A percentile compares a stretch with the other conserved stretches of the same genome.
These are phyloP conservation scores for Boletus tylopilopsis DNA, from an alignment of 768 basidiomycete genomes.

Conservation along the genomic window DNA sequence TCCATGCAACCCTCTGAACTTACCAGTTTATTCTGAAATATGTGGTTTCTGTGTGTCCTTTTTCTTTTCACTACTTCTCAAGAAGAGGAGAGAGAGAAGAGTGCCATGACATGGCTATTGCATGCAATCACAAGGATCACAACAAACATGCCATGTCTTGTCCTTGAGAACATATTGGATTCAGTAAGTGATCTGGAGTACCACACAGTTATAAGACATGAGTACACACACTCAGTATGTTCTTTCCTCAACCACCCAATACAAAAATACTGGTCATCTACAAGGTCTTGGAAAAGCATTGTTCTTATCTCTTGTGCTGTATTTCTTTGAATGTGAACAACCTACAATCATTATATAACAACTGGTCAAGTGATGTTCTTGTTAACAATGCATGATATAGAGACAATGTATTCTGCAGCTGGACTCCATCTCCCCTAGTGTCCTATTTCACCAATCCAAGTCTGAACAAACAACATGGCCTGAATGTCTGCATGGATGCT, in stretches of 20 bases:
- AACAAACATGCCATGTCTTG: slow-evolving; percentile 78
- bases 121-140: slow-evolving; percentile 80
- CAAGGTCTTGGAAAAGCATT: slow-evolving; percentile 71
- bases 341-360: slow-evolving; percentile 66
- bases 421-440: slow-evolving; percentile 81
- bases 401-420: slow-evolving; percentile 76
- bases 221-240: slow-evolving; percentile 75
- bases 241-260: background rate
- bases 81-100: slow-evolving; percentile 44
- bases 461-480: slow-evolving; percentile 63
- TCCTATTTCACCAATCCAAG: slow-evolving; percentile 87
- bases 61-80: slow-evolving; percentile 65
- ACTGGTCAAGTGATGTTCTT: slow-evolving; percentile 85
- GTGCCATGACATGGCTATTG: slow-evolving; percentile 74
- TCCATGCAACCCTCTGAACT: slow-evolving; percentile 53
- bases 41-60: slow-evolving; percentile 91
- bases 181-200: slow-evolving; percentile 89
- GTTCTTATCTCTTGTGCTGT: slow-evolving; percentile 57
- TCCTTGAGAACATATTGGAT: slow-evolving; percentile 79
- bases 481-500: slow-evolving; percentile 78
- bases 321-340: slow-evolving; percentile 65
- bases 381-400: slow-evolving; percentile 82
- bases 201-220: slow-evolving; percentile 84
- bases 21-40: slow-evolving; percentile 78
- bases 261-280: slow-evolving; percentile 2